Evolutionary conservation across 1,139 yeast species (phyloP).

Genomic region (Yamadazyma sp.): DNA sequence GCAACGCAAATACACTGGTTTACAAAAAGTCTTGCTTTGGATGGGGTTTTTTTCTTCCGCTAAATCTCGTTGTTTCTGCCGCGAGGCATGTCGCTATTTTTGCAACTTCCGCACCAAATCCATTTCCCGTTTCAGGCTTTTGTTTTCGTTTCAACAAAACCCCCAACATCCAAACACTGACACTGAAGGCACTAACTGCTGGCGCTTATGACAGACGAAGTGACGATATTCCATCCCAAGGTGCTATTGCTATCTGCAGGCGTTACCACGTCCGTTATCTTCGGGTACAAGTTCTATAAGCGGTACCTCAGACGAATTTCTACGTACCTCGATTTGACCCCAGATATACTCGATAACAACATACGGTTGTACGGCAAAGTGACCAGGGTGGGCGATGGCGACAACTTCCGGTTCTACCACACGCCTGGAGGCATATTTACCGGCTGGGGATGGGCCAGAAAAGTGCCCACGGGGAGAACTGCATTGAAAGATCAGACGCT

Average conservation of each 20-base stretch:
- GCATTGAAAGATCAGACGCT: slow-evolving; percentile 58
- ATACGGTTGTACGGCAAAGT: slow-evolving; percentile 68
- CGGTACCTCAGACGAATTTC: slow-evolving; percentile 36
- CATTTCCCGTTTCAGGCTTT: not conserved
- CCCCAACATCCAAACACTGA: not conserved
- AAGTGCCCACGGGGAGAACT: slow-evolving; percentile 40
- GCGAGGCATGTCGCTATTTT: not conserved
- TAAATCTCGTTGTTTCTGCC: not conserved
- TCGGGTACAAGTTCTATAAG: slow-evolving; percentile 32
- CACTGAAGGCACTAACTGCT: too few species aligned
- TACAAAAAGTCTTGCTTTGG: too few species aligned
- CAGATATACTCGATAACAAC: slow-evolving; percentile 34
- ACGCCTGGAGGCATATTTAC: slow-evolving; percentile 85
- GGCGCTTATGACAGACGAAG: slow-evolving; percentile 18
- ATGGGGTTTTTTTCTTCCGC: not conserved
- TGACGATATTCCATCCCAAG: slow-evolving; percentile 39
- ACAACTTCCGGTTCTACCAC: slow-evolving; percentile 87
- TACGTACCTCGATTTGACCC: slow-evolving; percentile 40
- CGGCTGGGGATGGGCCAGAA: slow-evolving; percentile 94
- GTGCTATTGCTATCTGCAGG: slow-evolving; percentile 43
- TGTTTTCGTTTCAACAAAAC: too few species aligned
- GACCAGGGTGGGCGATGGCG: slow-evolving; percentile 95
- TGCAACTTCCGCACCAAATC: not conserved
- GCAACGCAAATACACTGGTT: not conserved
- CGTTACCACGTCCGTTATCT: slow-evolving; percentile 29